A percentile compares a stretch with the other conserved stretches of the same genome.
These are phyloP conservation scores for Fagus crenata DNA, from an alignment of 306 rosid genomes.

Conservation along the genomic window DNA sequence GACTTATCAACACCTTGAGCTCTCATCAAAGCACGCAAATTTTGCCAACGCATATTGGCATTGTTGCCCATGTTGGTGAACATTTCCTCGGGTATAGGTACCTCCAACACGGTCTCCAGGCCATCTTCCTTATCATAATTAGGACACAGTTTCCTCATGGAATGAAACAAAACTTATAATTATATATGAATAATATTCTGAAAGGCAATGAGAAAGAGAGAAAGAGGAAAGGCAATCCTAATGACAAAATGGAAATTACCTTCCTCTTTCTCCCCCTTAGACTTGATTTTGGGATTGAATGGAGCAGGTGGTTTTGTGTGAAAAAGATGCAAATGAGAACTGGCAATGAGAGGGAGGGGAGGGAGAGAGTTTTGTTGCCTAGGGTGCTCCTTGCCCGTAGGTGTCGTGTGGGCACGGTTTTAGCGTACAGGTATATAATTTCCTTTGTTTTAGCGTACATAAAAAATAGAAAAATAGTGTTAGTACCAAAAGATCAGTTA, in stretches of 20 bases:
- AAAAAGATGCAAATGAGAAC: slow-evolving; percentile 2
- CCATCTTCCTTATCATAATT: slow-evolving; percentile 63
- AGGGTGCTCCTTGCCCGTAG: slow-evolving; percentile 58
- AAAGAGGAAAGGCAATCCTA: slow-evolving; percentile 29
- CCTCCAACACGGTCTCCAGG: slow-evolving; percentile 82
- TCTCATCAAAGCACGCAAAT: slow-evolving; percentile 63
- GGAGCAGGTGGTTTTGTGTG: background rate
- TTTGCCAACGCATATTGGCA: slow-evolving; percentile 54
- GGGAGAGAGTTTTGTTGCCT: slow-evolving; percentile 25
- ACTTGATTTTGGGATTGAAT: slow-evolving; percentile 21
- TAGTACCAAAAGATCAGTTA: too few relatives aligned
- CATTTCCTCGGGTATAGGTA: slow-evolving; percentile 88
- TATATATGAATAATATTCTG: background rate
- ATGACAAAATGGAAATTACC: background rate
- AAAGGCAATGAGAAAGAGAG: too few relatives aligned
- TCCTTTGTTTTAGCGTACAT: background rate
- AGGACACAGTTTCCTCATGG: slow-evolving; percentile 87
- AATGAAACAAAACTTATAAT: background rate
- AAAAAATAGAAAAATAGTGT: too few relatives aligned
- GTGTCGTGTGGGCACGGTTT: slow-evolving; percentile 36
- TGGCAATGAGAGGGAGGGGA: slow-evolving; percentile 3
- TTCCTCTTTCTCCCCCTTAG: slow-evolving; percentile 39
- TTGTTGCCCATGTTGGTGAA: slow-evolving; percentile 54
- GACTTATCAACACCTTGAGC: slow-evolving; percentile 36
- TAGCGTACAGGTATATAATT: slow-evolving; percentile 23